Evolutionary conservation across 2,329 filamentous ascomycete species (phyloP), one percentile per base, ranked within the genome.

Genomic region (Aureobasidium uvarum): DNA sequence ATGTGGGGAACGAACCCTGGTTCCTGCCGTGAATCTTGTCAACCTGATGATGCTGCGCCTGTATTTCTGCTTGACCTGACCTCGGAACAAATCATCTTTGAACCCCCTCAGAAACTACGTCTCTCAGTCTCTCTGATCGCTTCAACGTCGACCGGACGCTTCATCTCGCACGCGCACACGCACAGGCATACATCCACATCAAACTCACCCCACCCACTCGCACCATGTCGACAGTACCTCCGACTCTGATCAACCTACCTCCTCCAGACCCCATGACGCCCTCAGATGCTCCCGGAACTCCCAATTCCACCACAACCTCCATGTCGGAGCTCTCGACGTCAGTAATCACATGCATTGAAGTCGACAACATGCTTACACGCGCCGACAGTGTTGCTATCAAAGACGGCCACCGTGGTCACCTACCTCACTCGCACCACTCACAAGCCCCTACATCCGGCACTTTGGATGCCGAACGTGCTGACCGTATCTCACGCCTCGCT

Each of bases 401-500:
- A 78, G 94, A 98, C 75, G 94, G 94, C 71, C 92, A 97, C 74
- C 90, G 92, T 67, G 94, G 94, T 69, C 87, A 92, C 74, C 83
- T 89, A 33, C 85, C 87, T 33, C 84, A 87, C 64, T 78, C 82
- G 66, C 83, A 85, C 66, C 77, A 77, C 66, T 60, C 66, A 6
- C 66, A 63, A 36, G 41, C 66, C 33, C 81, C 81, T n/a, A 76
- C 75, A 41, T 77, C 85, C 7, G 89, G 87, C 23, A 85, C 86
- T 63, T 87, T 95, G 67, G 93, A 96, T 72, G 92, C 92, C 68
- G 93, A 96, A 77, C 91, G 93, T 71, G 92, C 92, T 68, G 93
- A 97, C 78, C 92, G 94, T 73, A 97, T 98, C 77, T 96, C 92
- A 50, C 92, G 94, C 59, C 87, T 97, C 25, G 91, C 93, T 14